phyloP scores from a whole-genome alignment of 345 rosid genomes.

The Mercurialis annua region DNA sequence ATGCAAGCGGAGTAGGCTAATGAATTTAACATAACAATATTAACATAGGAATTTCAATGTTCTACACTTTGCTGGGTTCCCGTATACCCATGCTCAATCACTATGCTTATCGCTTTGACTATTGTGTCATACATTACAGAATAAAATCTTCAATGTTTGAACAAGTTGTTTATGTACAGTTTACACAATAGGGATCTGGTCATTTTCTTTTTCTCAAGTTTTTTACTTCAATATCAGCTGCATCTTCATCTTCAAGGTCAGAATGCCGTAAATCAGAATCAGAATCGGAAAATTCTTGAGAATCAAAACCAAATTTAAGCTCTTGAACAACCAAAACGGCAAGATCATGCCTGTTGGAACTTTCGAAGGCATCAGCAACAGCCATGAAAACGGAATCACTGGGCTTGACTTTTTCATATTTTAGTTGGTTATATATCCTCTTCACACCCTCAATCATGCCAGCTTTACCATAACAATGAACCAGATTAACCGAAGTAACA shows the following conservation, averaged over 20 bases:
- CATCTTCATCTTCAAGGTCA: slow-evolving; percentile 22
- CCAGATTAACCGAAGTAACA: slow-evolving; percentile 59
- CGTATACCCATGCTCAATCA: not conserved
- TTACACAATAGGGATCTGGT: not conserved
- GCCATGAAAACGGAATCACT: slow-evolving; percentile 62
- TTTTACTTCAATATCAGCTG: not conserved
- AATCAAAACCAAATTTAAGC: slow-evolving; percentile 52
- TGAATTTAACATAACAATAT: not conserved
- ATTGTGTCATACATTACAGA: not conserved
- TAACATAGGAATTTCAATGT: slow-evolving; percentile 1
- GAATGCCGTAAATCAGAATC: slow-evolving; percentile 18
- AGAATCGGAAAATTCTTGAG: slow-evolving; percentile 24
- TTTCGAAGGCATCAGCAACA: slow-evolving; percentile 53
- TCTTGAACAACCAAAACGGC: slow-evolving; percentile 62
- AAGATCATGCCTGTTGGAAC: slow-evolving; percentile 61
- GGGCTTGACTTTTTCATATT: slow-evolving; percentile 52
- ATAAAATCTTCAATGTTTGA: not conserved
- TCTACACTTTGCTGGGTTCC: not conserved
- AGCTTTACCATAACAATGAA: slow-evolving; percentile 70
- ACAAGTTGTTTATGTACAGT: slow-evolving; percentile 14
- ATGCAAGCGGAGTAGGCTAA: not conserved
- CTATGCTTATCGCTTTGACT: not conserved
- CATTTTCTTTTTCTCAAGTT: not conserved
- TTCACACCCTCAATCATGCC: slow-evolving; percentile 85
- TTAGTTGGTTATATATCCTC: slow-evolving; percentile 53